A percentile compares a stretch with the other conserved stretches of the same genome.
Conservation (phyloP, 2,329 filamentous ascomycete species). For the Tolypocladium tropicale region DNA sequence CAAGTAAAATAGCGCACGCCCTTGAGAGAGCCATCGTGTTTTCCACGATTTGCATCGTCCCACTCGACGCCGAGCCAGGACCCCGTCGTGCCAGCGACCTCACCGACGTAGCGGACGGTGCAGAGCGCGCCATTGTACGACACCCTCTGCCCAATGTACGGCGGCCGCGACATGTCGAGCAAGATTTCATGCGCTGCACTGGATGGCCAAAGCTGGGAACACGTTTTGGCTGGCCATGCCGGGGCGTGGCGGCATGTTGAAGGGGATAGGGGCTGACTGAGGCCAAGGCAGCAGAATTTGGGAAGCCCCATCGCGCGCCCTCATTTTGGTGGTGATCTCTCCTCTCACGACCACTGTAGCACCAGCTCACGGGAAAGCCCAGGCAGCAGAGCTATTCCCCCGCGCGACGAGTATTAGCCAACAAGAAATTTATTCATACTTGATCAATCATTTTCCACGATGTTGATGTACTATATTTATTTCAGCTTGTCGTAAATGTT, state of each 20-base stretch:
- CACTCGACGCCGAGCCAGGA: conserved; percentile 93
- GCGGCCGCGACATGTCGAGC: conserved; percentile 24
- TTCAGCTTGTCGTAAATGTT: not conserved
- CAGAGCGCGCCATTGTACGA: conserved; percentile 71
- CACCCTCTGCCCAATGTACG: conserved; percentile 60
- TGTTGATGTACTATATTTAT: too few species aligned
- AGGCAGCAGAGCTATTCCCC: not conserved
- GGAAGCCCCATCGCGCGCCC: not conserved
- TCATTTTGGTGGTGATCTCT: not conserved
- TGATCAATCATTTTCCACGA: too few species aligned
- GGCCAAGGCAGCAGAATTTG: conserved; percentile 12
- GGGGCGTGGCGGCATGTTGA: not conserved
- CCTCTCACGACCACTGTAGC: not conserved
- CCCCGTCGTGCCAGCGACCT: conserved; percentile 64
- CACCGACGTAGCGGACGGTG: conserved; percentile 75
- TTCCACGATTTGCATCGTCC: conserved; percentile 79
- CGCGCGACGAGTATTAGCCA: not conserved
- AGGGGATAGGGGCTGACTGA: conserved; percentile 1
- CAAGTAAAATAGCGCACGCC: conserved; percentile 76
- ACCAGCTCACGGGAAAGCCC: not conserved
- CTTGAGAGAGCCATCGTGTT: conserved; percentile 79
- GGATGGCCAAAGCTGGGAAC: not conserved
- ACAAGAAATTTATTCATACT: too few species aligned
- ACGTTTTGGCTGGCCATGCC: not conserved
- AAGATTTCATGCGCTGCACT: not conserved